A percentile compares a stretch with the other conserved stretches of the same genome.
Conservation (phyloP, 345 rosid species). For the Melaleuca alternifolia region DNA sequence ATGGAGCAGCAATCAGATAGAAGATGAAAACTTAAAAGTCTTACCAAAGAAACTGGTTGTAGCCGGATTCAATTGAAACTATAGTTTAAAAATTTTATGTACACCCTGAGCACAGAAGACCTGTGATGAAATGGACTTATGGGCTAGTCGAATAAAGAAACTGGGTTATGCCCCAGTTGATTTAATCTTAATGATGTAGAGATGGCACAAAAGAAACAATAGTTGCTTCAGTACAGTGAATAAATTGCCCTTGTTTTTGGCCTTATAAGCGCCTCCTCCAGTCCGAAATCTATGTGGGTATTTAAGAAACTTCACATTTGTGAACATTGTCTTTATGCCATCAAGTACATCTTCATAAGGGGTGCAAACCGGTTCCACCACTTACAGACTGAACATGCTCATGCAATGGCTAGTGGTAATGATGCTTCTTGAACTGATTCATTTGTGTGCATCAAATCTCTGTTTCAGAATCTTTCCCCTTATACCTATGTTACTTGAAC, state of each 20-base stretch:
- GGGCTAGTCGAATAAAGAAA: background rate
- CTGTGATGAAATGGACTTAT: background rate
- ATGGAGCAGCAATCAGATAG: background rate
- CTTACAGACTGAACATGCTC: constrained; percentile 49
- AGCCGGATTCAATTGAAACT: background rate
- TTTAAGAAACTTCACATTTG: constrained; percentile 53
- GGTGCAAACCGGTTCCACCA: constrained; percentile 65
- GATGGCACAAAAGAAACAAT: background rate
- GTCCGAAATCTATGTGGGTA: background rate
- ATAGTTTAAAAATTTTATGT: background rate
- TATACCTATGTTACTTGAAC: background rate
- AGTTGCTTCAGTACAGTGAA: background rate
- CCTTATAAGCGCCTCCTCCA: background rate
- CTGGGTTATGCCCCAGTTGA: background rate
- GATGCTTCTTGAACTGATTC: background rate
- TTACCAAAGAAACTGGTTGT: background rate
- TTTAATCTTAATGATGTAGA: background rate
- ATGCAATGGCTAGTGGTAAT: constrained; percentile 51
- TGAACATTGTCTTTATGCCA: constrained; percentile 52
- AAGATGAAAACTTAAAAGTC: background rate
- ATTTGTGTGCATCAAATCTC: background rate
- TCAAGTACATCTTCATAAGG: constrained; percentile 42
- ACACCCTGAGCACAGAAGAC: background rate
- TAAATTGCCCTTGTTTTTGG: background rate
- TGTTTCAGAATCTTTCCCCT: background rate